A percentile compares a stretch with the other conserved stretches of the same genome.
Evolutionary conservation across 768 basidiomycete species (phyloP).

Genomic region (Boletus pseudo-olivaceus): DNA sequence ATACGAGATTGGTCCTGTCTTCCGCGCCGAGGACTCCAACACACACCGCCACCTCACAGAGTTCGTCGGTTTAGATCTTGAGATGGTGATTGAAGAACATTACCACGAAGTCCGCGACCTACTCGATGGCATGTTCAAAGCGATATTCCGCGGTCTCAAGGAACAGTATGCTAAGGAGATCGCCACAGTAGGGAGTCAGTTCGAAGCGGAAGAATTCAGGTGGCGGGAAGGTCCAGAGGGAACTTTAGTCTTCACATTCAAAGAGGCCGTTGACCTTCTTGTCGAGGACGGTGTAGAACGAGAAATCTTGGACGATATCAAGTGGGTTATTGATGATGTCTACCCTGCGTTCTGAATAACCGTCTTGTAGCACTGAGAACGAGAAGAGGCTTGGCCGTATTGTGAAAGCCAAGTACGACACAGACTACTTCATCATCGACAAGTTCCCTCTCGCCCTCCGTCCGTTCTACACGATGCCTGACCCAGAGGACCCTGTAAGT

Average conservation of each 20-base stretch:
- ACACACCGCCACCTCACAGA: conserved; percentile 98
- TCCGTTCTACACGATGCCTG: conserved; percentile 99
- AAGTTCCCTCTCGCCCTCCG: conserved; percentile 96
- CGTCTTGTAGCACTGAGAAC: conserved; percentile 75
- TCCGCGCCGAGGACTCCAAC: conserved; percentile 96
- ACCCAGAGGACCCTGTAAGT: conserved; percentile 82
- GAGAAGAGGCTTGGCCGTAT: conserved; percentile 90
- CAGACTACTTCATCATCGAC: conserved; percentile 99
- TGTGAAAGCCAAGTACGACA: conserved; percentile 90
- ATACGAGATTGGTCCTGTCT: conserved; percentile 95
- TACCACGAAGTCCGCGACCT: conserved; percentile 97
- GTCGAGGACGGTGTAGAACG: conserved; percentile 81
- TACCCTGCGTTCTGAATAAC: conserved; percentile 1
- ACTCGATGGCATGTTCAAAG: conserved; percentile 80
- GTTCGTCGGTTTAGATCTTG: conserved; percentile 97
- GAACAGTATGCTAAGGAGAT: conserved; percentile 81
- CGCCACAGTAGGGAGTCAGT: conserved; percentile 75
- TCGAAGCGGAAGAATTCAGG: conserved; percentile 94
- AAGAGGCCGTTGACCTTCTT: conserved; percentile 83
- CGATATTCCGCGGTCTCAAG: conserved; percentile 81
- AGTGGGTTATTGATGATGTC: conserved; percentile 42
- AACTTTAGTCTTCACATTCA: conserved; percentile 82
- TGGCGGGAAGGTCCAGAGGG: conserved; percentile 69
- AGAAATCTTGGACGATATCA: conserved; percentile 84
- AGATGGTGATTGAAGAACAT: conserved; percentile 98